Evolutionary conservation across 805 yeast species (phyloP).

Genomic region (Ogataea chonburiensis): DNA sequence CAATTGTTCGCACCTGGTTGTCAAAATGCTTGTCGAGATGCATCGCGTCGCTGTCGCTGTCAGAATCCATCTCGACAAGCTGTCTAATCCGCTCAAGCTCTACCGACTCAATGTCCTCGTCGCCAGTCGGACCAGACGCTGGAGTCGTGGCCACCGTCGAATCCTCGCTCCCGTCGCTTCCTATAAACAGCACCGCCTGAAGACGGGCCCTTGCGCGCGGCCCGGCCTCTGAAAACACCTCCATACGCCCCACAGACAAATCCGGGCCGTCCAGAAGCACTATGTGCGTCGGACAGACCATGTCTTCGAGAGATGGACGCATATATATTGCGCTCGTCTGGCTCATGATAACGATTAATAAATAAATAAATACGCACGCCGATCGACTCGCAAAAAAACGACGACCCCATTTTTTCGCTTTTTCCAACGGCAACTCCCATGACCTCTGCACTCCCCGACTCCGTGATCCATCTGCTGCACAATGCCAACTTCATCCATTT

Average conservation of each 20-base stretch:
- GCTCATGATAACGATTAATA: background rate
- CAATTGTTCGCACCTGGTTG: constrained; percentile 18
- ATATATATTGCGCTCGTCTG: background rate
- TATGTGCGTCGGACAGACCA: background rate
- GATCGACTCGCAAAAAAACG: constrained; percentile 1
- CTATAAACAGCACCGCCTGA: background rate
- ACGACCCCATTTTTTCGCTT: background rate
- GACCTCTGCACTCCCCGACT: constrained; percentile 31
- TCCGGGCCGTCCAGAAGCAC: constrained; percentile 7
- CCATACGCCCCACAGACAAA: too few species aligned
- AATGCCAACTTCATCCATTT: constrained; percentile 74
- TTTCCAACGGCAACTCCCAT: constrained; percentile 8
- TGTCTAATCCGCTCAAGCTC: constrained; percentile 7
- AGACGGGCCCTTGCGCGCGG: background rate
- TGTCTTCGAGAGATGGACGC: constrained; percentile 1
- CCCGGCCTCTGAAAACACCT: too few species aligned
- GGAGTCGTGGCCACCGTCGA: background rate
- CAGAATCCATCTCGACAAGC: constrained; percentile 5
- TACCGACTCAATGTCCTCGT: constrained; percentile 1
- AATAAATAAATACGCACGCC: background rate
- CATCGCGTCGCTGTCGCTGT: background rate
- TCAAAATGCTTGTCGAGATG: constrained; percentile 15
- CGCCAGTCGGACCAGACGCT: background rate
- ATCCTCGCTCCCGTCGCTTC: too few species aligned
- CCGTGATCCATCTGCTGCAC: constrained; percentile 47